A percentile compares a stretch with the other conserved stretches of the same genome.
Evolutionary conservation across 306 rosid species (phyloP).

Genomic region (Cucurbita moschata): DNA sequence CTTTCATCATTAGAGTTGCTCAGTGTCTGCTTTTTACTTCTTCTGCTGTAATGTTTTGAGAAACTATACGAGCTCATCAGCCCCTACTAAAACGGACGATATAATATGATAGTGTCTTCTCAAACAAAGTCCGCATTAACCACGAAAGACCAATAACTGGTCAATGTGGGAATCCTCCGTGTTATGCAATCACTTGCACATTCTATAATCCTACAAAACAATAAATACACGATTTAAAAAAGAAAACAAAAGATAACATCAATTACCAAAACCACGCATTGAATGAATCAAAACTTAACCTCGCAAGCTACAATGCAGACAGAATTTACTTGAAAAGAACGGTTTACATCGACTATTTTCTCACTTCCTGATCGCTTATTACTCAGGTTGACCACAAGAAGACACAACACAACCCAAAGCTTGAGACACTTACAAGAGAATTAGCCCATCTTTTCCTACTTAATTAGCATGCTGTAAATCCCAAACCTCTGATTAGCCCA

Average conservation of each 20-base stretch:
- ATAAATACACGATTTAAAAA: neutral
- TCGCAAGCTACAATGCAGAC: neutral
- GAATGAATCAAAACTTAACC: neutral
- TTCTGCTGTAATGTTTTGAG: slow-evolving; percentile 30
- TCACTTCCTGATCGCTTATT: neutral
- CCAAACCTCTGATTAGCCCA: neutral
- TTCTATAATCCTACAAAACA: neutral
- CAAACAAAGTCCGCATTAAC: neutral
- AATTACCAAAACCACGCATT: neutral
- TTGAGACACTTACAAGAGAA: neutral
- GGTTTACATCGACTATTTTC: neutral
- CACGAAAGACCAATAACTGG: neutral
- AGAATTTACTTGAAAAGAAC: neutral
- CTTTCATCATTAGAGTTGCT: slow-evolving; percentile 36
- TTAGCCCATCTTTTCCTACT: neutral
- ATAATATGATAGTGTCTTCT: neutral
- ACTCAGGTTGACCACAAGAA: neutral
- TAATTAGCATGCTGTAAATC: neutral
- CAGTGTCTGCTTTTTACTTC: slow-evolving; percentile 16
- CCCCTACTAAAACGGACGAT: slow-evolving; percentile 10
- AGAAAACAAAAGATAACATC: neutral
- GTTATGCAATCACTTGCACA: neutral
- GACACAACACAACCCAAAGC: neutral
- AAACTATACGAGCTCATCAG: slow-evolving; percentile 39
- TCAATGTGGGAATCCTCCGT: neutral